These are phyloP conservation scores for Moesziomyces sp. DNA, from an alignment of 1,284 basidiomycete species.

Conservation along the genomic window DNA sequence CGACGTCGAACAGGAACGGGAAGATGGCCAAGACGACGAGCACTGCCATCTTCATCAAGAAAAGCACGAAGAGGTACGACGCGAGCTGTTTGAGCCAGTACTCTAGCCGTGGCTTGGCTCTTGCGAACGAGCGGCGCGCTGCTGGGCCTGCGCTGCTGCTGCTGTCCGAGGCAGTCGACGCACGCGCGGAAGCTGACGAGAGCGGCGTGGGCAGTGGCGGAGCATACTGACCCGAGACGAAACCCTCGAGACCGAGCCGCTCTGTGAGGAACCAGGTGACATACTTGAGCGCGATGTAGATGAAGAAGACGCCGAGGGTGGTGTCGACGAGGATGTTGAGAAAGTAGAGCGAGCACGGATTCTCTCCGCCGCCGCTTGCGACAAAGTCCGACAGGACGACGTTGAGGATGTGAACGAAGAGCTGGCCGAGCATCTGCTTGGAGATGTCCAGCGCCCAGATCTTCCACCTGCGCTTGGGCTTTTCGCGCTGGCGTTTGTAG, in stretches of 20 bases:
- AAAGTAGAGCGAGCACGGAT: constrained; percentile 76
- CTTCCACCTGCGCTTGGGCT: constrained; percentile 85
- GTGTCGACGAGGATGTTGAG: constrained; percentile 94
- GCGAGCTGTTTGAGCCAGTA: constrained; percentile 86
- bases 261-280: constrained; percentile 78
- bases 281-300: constrained; percentile 81
- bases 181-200: too few relatives aligned
- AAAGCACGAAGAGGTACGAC: constrained; percentile 82
- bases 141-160: background rate
- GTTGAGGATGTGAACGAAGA: constrained; percentile 88
- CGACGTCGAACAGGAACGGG: constrained; percentile 77
- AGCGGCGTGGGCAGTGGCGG: constrained; percentile 13
- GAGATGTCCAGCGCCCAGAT: constrained; percentile 76
- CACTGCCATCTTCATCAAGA: constrained; percentile 86
- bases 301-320: constrained; percentile 85
- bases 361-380: constrained; percentile 45
- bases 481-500: constrained; percentile 87
- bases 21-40: constrained; percentile 76
- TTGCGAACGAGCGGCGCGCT: constrained; percentile 12
- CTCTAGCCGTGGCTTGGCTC: constrained; percentile 52
- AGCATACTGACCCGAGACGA: constrained; percentile 83
- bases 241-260: constrained; percentile 77
- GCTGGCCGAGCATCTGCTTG: constrained; percentile 88
- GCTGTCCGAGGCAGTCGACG: constrained; percentile 4
- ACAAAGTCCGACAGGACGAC: constrained; percentile 72